These are phyloP conservation scores for Tolypocladium tundrense DNA, from an alignment of 2,329 filamentous ascomycete species.

Conservation along the genomic window DNA sequence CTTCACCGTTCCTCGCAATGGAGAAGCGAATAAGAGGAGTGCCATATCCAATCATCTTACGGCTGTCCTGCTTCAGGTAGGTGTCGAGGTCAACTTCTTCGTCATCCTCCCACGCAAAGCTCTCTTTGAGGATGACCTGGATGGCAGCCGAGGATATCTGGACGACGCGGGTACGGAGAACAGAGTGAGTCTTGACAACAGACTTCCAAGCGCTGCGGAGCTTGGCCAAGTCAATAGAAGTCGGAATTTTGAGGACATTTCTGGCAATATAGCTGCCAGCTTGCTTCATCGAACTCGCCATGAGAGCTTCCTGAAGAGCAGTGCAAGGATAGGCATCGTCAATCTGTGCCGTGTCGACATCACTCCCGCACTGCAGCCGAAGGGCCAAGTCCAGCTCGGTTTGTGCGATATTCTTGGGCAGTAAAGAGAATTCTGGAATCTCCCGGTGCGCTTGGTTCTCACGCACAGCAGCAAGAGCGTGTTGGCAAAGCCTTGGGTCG, in stretches of 20 bases:
- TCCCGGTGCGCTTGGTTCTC: background rate
- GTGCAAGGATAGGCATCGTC: constrained; percentile 27
- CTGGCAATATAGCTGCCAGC: constrained; percentile 23
- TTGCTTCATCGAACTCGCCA: constrained; percentile 20
- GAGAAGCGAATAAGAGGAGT: constrained; percentile 2
- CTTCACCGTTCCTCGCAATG: background rate
- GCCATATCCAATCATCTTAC: constrained; percentile 1
- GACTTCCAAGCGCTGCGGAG: constrained; percentile 17
- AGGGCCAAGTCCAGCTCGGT: background rate
- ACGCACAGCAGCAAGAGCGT: background rate
- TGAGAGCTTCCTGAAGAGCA: constrained; percentile 26
- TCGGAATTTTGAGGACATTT: constrained; percentile 11
- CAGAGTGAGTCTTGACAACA: background rate
- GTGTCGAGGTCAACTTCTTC: background rate
- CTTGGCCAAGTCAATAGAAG: constrained; percentile 9
- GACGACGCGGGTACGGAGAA: background rate
- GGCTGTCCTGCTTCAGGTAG: background rate
- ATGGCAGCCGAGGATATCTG: background rate
- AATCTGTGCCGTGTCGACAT: constrained; percentile 1
- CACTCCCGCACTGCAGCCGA: background rate
- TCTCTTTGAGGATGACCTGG: background rate
- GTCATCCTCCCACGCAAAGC: background rate
- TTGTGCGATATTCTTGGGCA: background rate
- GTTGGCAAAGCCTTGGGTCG: background rate
- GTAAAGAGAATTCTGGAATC: background rate